Evolutionary conservation across 2,329 filamentous ascomycete species (phyloP).

Genomic region (Sporothrix curviconia): DNA sequence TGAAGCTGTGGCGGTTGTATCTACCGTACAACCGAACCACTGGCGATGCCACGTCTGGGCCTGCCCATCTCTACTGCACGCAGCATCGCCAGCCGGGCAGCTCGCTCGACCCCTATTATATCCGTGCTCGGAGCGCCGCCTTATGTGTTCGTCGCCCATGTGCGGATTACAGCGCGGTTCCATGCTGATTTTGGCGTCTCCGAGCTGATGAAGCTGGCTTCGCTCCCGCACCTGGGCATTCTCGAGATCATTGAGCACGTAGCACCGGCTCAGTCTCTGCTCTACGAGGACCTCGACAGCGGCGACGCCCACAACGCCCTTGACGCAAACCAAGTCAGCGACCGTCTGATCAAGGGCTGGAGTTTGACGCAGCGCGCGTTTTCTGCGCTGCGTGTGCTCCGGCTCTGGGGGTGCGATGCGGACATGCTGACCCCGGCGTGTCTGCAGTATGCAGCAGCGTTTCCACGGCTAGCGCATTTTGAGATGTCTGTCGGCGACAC

Average conservation of each 20-base stretch:
- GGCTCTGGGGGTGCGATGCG: conserved; percentile 25
- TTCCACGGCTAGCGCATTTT: conserved; percentile 40
- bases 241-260: conserved; percentile 43
- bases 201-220: conserved; percentile 36
- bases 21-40: background rate
- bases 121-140: conserved; percentile 3
- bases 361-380: conserved; percentile 35
- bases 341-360: conserved; percentile 43
- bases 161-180: conserved; percentile 20
- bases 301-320: too few relatives aligned
- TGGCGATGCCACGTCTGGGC: background rate
- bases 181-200: conserved; percentile 22
- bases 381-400: conserved; percentile 40
- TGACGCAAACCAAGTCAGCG: conserved; percentile 28
- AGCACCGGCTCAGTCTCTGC: too few relatives aligned
- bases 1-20: conserved; percentile 14
- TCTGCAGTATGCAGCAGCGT: conserved; percentile 34
- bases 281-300: too few relatives aligned
- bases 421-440: conserved; percentile 32
- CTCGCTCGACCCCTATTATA: conserved; percentile 9
- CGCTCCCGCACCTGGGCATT: conserved; percentile 41
- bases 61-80: conserved; percentile 1
- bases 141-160: conserved; percentile 25
- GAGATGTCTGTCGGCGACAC: conserved; percentile 32
- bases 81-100: background rate